A percentile compares a stretch with the other conserved stretches of the same genome.
Evolutionary conservation across 371 early-diverging fungal species (phyloP).

Genomic region (Batrachochytrium dendrobatidis): DNA sequence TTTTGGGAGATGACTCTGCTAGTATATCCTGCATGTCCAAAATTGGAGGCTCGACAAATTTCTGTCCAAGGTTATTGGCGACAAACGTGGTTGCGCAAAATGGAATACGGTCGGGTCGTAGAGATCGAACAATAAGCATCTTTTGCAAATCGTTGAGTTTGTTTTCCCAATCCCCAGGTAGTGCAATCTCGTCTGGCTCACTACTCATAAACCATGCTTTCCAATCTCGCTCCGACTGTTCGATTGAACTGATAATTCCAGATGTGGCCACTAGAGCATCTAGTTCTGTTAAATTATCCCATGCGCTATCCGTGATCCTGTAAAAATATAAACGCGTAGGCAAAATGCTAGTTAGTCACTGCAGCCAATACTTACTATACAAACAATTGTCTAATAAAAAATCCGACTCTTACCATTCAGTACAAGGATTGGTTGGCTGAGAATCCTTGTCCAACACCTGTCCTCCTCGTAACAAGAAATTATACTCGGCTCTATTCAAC

Average conservation of each 20-base stretch:
- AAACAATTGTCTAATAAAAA: neutral
- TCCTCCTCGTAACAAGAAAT: conserved; percentile 45
- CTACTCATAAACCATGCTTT: conserved; percentile 43
- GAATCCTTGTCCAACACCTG: conserved; percentile 46
- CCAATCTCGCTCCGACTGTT: conserved; percentile 52
- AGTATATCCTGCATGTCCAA: conserved; percentile 43
- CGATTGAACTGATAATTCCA: conserved; percentile 43
- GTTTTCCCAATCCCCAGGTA: conserved; percentile 54
- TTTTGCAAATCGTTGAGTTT: conserved; percentile 47
- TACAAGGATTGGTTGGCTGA: conserved; percentile 41
- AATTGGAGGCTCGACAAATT: conserved; percentile 46
- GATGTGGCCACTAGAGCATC: conserved; percentile 35
- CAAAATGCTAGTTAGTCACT: conserved; percentile 5
- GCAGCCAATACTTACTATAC: neutral
- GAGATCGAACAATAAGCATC: conserved; percentile 42
- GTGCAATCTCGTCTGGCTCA: conserved; percentile 41
- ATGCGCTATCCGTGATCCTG: conserved; percentile 41
- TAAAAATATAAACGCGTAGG: neutral
- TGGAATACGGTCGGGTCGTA: conserved; percentile 43
- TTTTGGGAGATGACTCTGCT: conserved; percentile 38
- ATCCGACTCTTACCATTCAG: conserved; percentile 35
- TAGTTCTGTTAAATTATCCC: conserved; percentile 49
- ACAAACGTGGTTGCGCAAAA: conserved; percentile 44
- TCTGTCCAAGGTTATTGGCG: conserved; percentile 41
- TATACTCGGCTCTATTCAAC: conserved; percentile 43